Base-by-base conservation (phyloP, 129 eudicot genomes). In the Centella asiatica region DNA sequence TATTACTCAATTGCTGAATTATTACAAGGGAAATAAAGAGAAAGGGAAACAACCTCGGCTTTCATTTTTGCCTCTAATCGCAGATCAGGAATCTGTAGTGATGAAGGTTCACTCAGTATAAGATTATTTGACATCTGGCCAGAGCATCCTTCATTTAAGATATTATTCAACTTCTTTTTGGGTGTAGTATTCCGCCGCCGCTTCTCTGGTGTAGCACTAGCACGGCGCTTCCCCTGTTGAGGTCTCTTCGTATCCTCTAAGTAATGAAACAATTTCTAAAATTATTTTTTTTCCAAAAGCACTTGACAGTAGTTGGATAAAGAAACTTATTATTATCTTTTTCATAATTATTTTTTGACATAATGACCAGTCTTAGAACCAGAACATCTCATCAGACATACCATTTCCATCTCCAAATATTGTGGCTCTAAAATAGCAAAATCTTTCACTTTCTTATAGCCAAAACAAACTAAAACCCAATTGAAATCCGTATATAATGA, bases 51-150 rank as follows among this genome's bases (percentile, higher is more conserved):
- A 69, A 92, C 98, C 98, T 92, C 96, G 28, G 98, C 94, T 65
- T 76, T 78, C 78, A 68, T 19, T 76, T 87, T 92, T 33, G 96
- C 99, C 75, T 92, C 99, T 69, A 84, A 72, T 61, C 96, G 74
- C 54, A 87, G 64, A 84, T 92, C 80, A 56, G 99, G 99, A 69
- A 84, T 46, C 39, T 73, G 62, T 67, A 65, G 85, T 32, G 77
- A 50, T 18, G 53, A 26, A 53, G 66, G 60, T 44, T 56, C 79
- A 31, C 58, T 64, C 45, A 28, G 36, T 28, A 52, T 50, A n/a
- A 75, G 78, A 37, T 71, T 77, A 61, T 76, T 70, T 59, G 73
- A 63, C 70, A 69, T 32, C 47, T 72, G 74, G 33, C 63, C 71
- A n/a, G 34, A 73, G 44, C 48, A 65, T 68, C 66, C 57, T 44